phyloP scores from a whole-genome alignment of 345 rosid genomes.

The Nephelium lappaceum region DNA sequence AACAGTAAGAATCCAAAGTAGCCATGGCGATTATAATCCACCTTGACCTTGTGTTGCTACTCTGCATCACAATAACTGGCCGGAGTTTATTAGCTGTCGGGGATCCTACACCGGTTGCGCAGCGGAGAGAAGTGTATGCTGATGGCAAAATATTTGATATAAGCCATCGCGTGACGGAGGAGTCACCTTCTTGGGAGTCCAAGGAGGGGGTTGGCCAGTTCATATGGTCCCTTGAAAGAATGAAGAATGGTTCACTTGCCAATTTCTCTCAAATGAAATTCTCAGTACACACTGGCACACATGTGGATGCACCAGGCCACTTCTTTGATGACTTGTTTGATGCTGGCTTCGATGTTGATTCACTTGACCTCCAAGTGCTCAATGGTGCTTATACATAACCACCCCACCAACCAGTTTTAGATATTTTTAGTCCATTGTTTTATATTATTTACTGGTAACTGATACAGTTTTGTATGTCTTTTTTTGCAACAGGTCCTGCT shows the following conservation, averaged over 20 bases:
- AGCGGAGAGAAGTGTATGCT: slow-evolving; percentile 55
- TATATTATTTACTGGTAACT: too few relatives aligned
- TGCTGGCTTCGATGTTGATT: slow-evolving; percentile 87
- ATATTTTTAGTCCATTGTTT: too few relatives aligned
- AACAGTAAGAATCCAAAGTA: too few relatives aligned
- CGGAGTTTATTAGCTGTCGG: too few relatives aligned
- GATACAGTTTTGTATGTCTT: not conserved
- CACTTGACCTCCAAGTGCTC: slow-evolving; percentile 73
- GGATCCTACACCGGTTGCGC: too few relatives aligned
- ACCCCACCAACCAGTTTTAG: too few relatives aligned
- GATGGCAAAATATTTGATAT: slow-evolving; percentile 75
- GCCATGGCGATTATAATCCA: too few relatives aligned
- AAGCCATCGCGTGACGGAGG: slow-evolving; percentile 58
- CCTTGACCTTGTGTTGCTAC: too few relatives aligned
- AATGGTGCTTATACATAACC: slow-evolving; percentile 42
- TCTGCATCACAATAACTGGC: too few relatives aligned
- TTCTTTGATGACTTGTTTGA: slow-evolving; percentile 72
- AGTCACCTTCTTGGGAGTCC: slow-evolving; percentile 56
- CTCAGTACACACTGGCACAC: slow-evolving; percentile 82
- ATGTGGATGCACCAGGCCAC: slow-evolving; percentile 91
- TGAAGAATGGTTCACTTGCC: slow-evolving; percentile 81
- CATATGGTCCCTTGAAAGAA: slow-evolving; percentile 69
- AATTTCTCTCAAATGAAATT: slow-evolving; percentile 78
- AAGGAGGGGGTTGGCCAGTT: slow-evolving; percentile 60
- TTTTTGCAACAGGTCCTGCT: slow-evolving; percentile 46